phyloP scores from a whole-genome alignment of 768 basidiomycete species.

The Boletus subcaerulescens region DNA sequence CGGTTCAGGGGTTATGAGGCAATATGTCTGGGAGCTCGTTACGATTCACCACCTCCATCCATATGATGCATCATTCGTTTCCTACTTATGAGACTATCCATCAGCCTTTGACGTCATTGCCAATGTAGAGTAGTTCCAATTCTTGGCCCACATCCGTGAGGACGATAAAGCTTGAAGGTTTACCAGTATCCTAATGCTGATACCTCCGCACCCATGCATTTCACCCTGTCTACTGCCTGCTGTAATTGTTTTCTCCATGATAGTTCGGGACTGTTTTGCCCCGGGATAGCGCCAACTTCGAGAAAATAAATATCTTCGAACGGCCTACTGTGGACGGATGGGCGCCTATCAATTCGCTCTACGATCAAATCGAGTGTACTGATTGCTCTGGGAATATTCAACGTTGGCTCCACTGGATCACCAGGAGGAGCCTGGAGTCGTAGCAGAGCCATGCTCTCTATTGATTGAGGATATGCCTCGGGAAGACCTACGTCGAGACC shows the following conservation, averaged over 20 bases:
- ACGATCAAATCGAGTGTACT: conserved; percentile 41
- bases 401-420: background rate
- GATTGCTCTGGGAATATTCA: conserved; percentile 26
- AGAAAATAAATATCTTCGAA: conserved; percentile 65
- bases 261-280: background rate
- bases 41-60: background rate
- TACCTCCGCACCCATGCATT: conserved; percentile 34
- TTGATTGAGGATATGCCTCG: conserved; percentile 15
- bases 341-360: conserved; percentile 63
- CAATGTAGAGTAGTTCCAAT: background rate
- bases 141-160: background rate
- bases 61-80: too few species aligned
- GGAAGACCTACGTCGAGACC: conserved; percentile 33
- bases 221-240: conserved; percentile 34
- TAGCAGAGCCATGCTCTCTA: conserved; percentile 35
- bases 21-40: background rate
- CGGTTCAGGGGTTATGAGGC: background rate
- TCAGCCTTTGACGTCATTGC: background rate
- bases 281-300: conserved; percentile 40
- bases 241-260: conserved; percentile 37
- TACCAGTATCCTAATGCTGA: conserved; percentile 52
- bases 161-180: background rate
- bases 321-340: conserved; percentile 41
- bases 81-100: background rate
- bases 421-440: conserved; percentile 27